These are phyloP conservation scores for Fusarium sulawesiense DNA, from an alignment of 2,329 filamentous ascomycete species.

Conservation along the genomic window DNA sequence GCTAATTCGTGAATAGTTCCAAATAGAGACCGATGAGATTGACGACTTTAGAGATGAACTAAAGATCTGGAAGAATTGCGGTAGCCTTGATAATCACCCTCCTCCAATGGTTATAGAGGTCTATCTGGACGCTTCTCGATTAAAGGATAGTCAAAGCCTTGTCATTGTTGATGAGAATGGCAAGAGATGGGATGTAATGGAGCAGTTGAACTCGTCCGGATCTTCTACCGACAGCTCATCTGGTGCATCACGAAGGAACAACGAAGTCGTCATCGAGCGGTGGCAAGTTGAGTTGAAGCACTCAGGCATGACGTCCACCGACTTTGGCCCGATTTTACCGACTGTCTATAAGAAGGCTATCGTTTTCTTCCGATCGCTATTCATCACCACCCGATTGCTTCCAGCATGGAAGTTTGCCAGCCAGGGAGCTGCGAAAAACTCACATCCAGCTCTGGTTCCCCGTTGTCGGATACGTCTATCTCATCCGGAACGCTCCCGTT, in stretches of 20 bases:
- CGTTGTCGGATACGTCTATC: slow-evolving; percentile 82
- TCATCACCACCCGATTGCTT: slow-evolving; percentile 81
- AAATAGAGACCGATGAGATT: slow-evolving; percentile 92
- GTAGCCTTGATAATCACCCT: slow-evolving; percentile 80
- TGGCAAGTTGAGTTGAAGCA: slow-evolving; percentile 86
- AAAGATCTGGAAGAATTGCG: slow-evolving; percentile 81
- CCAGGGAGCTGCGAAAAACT: slow-evolving; percentile 77
- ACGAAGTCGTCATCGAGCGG: slow-evolving; percentile 87
- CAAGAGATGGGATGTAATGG: slow-evolving; percentile 91
- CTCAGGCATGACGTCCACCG: slow-evolving; percentile 59
- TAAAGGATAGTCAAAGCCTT: slow-evolving; percentile 86
- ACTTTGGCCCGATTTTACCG: slow-evolving; percentile 75
- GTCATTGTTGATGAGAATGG: slow-evolving; percentile 89
- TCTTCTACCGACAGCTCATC: slow-evolving; percentile 63
- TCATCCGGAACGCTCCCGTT: slow-evolving; percentile 63
- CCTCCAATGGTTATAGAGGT: slow-evolving; percentile 90
- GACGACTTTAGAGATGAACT: slow-evolving; percentile 87
- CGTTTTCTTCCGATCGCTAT: slow-evolving; percentile 91
- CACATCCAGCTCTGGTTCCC: slow-evolving; percentile 75
- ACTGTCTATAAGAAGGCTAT: slow-evolving; percentile 98
- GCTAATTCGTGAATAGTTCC: slow-evolving; percentile 73
- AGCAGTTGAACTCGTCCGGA: slow-evolving; percentile 77
- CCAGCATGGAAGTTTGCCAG: slow-evolving; percentile 87
- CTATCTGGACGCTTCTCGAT: slow-evolving; percentile 81
- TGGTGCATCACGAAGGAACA: slow-evolving; percentile 59